Evolutionary conservation across 1,284 basidiomycete genomes (phyloP).

Genomic region (Irpex lacteus): DNA sequence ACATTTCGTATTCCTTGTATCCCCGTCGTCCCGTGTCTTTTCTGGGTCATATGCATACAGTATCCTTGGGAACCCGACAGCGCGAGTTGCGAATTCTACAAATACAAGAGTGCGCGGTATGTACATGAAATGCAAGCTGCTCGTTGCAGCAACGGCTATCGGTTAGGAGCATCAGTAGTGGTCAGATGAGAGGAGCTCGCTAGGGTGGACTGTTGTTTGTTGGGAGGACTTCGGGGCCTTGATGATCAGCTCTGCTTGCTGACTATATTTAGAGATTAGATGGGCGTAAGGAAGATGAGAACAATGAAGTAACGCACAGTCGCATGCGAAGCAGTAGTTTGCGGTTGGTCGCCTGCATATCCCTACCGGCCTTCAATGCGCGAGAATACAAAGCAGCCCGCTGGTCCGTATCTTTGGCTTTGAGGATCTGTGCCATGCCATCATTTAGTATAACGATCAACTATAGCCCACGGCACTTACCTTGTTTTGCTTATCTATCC

Average conservation of each 20-base stretch:
- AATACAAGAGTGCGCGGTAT: not conserved
- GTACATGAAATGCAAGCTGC: not conserved
- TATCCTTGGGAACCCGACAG: not conserved
- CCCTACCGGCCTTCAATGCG: constrained; percentile 67
- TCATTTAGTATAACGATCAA: not conserved
- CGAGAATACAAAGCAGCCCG: constrained; percentile 71
- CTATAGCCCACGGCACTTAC: constrained; percentile 30
- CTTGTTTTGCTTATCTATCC: constrained; percentile 82
- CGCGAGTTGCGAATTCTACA: not conserved
- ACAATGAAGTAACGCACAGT: constrained; percentile 45
- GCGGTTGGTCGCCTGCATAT: constrained; percentile 68
- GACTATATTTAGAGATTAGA: constrained; percentile 37
- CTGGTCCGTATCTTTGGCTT: constrained; percentile 72
- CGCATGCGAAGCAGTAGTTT: constrained; percentile 77
- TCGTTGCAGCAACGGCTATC: not conserved
- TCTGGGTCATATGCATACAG: not conserved
- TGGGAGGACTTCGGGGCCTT: constrained; percentile 18
- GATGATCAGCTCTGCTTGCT: constrained; percentile 66
- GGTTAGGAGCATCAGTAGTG: not conserved
- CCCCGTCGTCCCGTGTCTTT: not conserved
- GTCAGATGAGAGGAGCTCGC: not conserved
- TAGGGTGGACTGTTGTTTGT: not conserved
- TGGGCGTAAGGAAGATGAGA: constrained; percentile 3
- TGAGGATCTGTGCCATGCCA: constrained; percentile 50
- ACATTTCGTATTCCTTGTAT: not conserved